Conservation (phyloP, 2,329 filamentous ascomycete species). For the Emergomyces pasteurianus region DNA sequence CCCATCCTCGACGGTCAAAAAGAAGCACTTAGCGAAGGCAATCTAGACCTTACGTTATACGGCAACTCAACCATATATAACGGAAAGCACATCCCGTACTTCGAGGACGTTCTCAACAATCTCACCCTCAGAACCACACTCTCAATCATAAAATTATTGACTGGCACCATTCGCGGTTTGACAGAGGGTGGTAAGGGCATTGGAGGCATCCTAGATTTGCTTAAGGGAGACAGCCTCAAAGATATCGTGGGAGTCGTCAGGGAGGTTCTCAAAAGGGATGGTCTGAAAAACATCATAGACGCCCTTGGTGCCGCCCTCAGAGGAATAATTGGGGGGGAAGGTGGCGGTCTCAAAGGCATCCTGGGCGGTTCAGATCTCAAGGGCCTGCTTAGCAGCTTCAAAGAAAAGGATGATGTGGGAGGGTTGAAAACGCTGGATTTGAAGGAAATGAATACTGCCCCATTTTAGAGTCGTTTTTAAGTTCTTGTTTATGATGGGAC, state of each 20-base stretch:
- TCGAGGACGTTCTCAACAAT: constrained; percentile 34
- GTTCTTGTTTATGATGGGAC: background rate
- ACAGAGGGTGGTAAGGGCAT: background rate
- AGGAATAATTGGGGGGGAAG: background rate
- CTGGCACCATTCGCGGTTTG: constrained; percentile 14
- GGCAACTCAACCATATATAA: constrained; percentile 34
- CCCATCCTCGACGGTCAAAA: constrained; percentile 29
- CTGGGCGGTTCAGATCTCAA: background rate
- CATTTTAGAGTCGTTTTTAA: background rate
- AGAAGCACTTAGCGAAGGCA: constrained; percentile 26
- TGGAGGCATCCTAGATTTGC: background rate
- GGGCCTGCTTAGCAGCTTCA: background rate
- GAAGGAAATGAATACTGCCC: background rate
- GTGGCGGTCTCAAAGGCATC: background rate
- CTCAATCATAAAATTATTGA: constrained; percentile 29
- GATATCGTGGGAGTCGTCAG: background rate
- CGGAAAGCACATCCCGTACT: constrained; percentile 33
- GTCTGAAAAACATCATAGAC: background rate
- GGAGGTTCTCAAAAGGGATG: background rate
- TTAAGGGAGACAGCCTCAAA: background rate
- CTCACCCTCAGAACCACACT: constrained; percentile 26
- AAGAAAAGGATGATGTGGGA: background rate
- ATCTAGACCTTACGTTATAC: constrained; percentile 31
- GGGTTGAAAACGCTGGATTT: background rate
- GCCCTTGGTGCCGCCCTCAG: background rate